Percentiles rank a stretch among this genome's conserved stretches.
phyloP scores from a whole-genome alignment of 768 basidiomycete species.

The Trametes meyenii region DNA sequence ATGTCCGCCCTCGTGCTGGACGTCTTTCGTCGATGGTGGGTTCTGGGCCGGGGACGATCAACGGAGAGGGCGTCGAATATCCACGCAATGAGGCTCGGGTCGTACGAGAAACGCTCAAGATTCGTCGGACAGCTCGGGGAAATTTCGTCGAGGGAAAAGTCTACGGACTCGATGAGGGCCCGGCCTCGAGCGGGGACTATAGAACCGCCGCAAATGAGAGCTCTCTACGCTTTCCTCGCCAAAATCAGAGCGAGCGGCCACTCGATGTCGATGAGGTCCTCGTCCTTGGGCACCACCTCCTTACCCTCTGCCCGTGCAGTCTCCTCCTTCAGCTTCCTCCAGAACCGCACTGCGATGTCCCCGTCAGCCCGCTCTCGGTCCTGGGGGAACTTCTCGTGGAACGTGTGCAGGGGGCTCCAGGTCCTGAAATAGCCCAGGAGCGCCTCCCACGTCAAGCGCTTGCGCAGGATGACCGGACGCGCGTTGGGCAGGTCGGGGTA shows the following conservation, averaged over 20 bases:
- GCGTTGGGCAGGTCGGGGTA: slow-evolving; percentile 41
- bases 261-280: slow-evolving; percentile 40
- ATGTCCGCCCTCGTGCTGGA: too few relatives aligned
- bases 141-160: too few relatives aligned
- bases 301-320: slow-evolving; percentile 27
- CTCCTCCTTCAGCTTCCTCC: slow-evolving; percentile 52
- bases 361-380: slow-evolving; percentile 55
- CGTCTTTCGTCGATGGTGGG: too few relatives aligned
- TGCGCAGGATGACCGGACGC: slow-evolving; percentile 56
- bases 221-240: slow-evolving; percentile 20
- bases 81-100: too few relatives aligned
- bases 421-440: slow-evolving; percentile 72
- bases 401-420: slow-evolving; percentile 70
- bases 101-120: not conserved
- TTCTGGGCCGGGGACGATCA: too few relatives aligned
- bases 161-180: not conserved
- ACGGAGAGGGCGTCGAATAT: too few relatives aligned
- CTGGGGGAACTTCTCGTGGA: slow-evolving; percentile 61
- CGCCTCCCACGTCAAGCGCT: slow-evolving; percentile 64
- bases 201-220: not conserved
- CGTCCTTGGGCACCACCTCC: slow-evolving; percentile 31
- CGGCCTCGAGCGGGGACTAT: not conserved
- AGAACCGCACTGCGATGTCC: slow-evolving; percentile 67
- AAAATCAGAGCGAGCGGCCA: slow-evolving; percentile 42
- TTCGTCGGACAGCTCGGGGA: not conserved